Percentiles rank a stretch among this genome's conserved stretches.
These are phyloP conservation scores for Saturnispora gosingensis DNA, from an alignment of 805 yeast genomes.

Conservation along the genomic window DNA sequence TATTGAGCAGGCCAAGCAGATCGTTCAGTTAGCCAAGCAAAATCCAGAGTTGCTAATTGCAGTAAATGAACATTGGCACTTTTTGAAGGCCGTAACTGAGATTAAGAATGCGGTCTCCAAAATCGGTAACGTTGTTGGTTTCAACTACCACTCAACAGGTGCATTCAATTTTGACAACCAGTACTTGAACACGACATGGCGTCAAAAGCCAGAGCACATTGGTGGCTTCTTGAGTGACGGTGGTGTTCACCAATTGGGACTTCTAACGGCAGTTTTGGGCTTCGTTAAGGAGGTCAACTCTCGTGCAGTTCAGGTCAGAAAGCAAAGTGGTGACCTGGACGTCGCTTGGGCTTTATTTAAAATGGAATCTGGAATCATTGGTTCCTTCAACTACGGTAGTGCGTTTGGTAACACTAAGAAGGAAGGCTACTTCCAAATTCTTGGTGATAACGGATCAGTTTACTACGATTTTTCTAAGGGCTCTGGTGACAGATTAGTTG, in stretches of 20 bases:
- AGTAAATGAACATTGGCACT: conserved; percentile 83
- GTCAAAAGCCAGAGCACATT: conserved; percentile 81
- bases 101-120: conserved; percentile 51
- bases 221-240: conserved; percentile 94
- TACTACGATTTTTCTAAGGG: conserved; percentile 55
- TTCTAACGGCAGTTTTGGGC: conserved; percentile 77
- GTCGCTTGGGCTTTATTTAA: conserved; percentile 62
- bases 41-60: conserved; percentile 57
- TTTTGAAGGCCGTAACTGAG: conserved; percentile 46
- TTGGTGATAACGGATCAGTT: conserved; percentile 74
- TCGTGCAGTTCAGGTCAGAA: conserved; percentile 65
- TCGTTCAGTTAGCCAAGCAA: conserved; percentile 55
- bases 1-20: conserved; percentile 67
- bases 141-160: conserved; percentile 68
- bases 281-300: conserved; percentile 63
- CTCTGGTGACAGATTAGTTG: conserved; percentile 31
- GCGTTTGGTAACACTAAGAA: conserved; percentile 78
- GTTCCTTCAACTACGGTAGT: conserved; percentile 82
- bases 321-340: conserved; percentile 76
- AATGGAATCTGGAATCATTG: conserved; percentile 53
- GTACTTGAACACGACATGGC: conserved; percentile 71
- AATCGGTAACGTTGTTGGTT: conserved; percentile 66
- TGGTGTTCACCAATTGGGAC: conserved; percentile 92
- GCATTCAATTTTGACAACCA: conserved; percentile 53
- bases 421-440: conserved; percentile 54